Evolutionary conservation across 2,329 filamentous ascomycete genomes (phyloP).

Genomic region (Diaporthe sp.): DNA sequence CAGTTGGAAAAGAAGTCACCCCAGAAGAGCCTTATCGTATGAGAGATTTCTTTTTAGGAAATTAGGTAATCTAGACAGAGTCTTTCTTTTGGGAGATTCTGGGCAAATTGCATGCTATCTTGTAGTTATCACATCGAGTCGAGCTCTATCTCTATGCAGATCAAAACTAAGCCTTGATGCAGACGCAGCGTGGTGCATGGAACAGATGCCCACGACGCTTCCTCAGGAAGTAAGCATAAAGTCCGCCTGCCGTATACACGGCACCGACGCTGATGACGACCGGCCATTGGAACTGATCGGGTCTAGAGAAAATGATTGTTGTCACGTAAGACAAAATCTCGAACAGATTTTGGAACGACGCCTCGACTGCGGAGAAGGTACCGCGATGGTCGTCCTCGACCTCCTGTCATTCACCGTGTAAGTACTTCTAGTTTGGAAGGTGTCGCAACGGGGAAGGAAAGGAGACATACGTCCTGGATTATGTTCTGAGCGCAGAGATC

Average conservation of each 20-base stretch:
- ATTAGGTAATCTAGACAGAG: no score
- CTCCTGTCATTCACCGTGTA: slow-evolving; percentile 50
- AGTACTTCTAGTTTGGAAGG: not conserved
- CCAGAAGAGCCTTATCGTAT: no score
- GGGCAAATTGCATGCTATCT: no score
- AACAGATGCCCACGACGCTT: slow-evolving; percentile 69
- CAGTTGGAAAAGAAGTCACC: no score
- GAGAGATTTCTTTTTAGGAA: no score
- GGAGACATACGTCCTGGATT: slow-evolving; percentile 65
- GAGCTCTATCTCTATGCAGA: no score
- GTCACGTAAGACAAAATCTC: slow-evolving; percentile 74
- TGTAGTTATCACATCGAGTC: no score
- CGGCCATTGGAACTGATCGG: slow-evolving; percentile 73
- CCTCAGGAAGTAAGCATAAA: slow-evolving; percentile 68
- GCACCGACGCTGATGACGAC: slow-evolving; percentile 67
- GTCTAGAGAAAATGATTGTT: slow-evolving; percentile 72
- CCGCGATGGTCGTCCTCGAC: slow-evolving; percentile 69
- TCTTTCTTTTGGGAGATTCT: no score
- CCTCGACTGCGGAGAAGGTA: slow-evolving; percentile 75
- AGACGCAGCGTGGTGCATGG: slow-evolving; percentile 51
- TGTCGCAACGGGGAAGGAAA: not conserved
- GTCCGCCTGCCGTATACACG: slow-evolving; percentile 56
- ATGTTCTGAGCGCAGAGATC: slow-evolving; percentile 70
- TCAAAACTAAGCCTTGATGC: slow-evolving; percentile 5
- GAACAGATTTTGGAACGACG: slow-evolving; percentile 75